Conservation (phyloP, 345 rosid genomes). For the Salix brachista region DNA sequence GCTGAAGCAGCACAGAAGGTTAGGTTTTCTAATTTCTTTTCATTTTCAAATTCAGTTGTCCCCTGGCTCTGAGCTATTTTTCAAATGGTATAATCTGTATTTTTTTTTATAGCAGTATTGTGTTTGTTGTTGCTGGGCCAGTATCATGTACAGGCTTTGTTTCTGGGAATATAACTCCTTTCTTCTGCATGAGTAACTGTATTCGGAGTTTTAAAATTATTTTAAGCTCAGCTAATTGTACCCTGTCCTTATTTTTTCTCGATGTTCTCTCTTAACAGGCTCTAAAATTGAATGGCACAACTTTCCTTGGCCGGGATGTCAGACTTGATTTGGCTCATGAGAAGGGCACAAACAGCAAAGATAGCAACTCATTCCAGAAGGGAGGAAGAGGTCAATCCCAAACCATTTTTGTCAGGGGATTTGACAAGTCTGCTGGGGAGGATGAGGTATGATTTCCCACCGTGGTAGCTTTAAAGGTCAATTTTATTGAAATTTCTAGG, state of each 20-base stretch:
- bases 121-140: not conserved
- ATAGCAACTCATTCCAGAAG: conserved; percentile 41
- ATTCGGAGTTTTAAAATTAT: not conserved
- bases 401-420: conserved; percentile 55
- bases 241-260: not conserved
- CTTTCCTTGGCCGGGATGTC: conserved; percentile 45
- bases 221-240: not conserved
- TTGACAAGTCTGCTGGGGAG: conserved; percentile 46
- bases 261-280: conserved; percentile 39
- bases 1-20: conserved; percentile 72
- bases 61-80: not conserved
- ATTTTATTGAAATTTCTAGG: not conserved
- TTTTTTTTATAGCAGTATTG: not conserved
- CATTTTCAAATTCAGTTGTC: not conserved
- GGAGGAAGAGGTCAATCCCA: conserved; percentile 40
- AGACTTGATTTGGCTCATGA: conserved; percentile 71
- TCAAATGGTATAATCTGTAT: not conserved
- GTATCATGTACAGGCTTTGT: not conserved
- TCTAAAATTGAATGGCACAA: conserved; percentile 46
- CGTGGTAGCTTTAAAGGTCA: not conserved
- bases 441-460: conserved; percentile 43
- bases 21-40: not conserved
- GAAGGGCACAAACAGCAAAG: conserved; percentile 59
- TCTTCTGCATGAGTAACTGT: not conserved
- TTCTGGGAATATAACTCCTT: not conserved